These are phyloP conservation scores for Zymoseptoria tritici DNA, from an alignment of 2,329 filamentous ascomycete genomes.

Conservation along the genomic window DNA sequence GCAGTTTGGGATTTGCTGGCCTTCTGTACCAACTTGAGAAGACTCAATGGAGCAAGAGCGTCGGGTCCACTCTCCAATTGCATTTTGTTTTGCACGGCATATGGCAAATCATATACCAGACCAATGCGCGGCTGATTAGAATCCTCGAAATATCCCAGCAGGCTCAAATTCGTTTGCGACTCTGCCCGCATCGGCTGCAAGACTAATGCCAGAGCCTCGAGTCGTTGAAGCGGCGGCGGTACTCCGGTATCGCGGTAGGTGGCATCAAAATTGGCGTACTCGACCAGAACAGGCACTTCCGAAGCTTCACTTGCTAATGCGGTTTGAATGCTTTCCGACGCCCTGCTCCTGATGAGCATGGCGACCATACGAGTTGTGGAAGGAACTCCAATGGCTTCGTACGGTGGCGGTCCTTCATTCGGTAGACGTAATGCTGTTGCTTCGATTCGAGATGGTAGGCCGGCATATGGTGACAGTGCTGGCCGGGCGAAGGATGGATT, in stretches of 20 bases:
- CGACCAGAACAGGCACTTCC: constrained; percentile 55
- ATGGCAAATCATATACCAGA: constrained; percentile 66
- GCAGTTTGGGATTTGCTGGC: constrained; percentile 36
- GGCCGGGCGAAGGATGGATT: constrained; percentile 29
- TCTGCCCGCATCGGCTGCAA: constrained; percentile 28
- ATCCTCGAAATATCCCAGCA: constrained; percentile 66
- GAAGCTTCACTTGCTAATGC: constrained; percentile 30
- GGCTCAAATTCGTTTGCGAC: constrained; percentile 45
- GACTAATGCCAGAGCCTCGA: constrained; percentile 33
- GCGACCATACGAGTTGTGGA: constrained; percentile 40
- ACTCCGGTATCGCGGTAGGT: constrained; percentile 43
- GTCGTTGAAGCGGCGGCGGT: constrained; percentile 38
- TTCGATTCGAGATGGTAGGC: constrained; percentile 39
- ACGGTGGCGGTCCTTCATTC: constrained; percentile 42
- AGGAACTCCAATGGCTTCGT: constrained; percentile 40
- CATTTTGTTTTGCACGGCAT: constrained; percentile 35
- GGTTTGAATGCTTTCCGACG: constrained; percentile 23
- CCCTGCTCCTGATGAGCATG: constrained; percentile 28
- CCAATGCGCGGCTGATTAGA: constrained; percentile 61
- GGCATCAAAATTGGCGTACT: constrained; percentile 54
- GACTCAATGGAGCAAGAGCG: constrained; percentile 33
- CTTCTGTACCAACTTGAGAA: constrained; percentile 42
- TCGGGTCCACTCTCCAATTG: constrained; percentile 35
- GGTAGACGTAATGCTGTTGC: constrained; percentile 37
- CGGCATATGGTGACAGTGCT: constrained; percentile 26